These are phyloP conservation scores for Amaranthus hypochondriacus DNA, from an alignment of 148 eudicot genomes.

Conservation along the genomic window DNA sequence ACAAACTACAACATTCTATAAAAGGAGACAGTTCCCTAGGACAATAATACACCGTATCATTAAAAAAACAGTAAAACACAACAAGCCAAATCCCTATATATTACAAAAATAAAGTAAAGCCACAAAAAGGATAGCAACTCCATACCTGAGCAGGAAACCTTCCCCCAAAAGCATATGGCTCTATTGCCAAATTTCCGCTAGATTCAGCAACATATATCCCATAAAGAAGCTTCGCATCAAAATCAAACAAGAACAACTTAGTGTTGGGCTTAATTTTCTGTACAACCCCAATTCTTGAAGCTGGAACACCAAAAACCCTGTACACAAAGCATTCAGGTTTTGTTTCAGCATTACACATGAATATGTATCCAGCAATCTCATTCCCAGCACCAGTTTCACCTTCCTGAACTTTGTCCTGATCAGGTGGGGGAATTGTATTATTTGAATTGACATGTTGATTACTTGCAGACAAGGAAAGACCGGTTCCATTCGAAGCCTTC, in stretches of 20 bases:
- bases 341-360: conserved; percentile 62
- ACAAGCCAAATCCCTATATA: too few relatives aligned
- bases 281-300: conserved; percentile 34
- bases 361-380: conserved; percentile 40
- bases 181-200: conserved; percentile 39
- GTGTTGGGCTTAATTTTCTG: conserved; percentile 51
- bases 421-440: not conserved
- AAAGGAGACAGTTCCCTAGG: not conserved
- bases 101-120: too few relatives aligned
- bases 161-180: conserved; percentile 66
- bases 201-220: conserved; percentile 63
- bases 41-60: not conserved
- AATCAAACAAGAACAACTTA: conserved; percentile 64
- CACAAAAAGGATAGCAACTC: not conserved
- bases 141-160: conserved; percentile 75
- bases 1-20: not conserved
- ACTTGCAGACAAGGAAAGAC: not conserved
- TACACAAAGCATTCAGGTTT: conserved; percentile 58
- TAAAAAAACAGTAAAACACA: not conserved
- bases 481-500: conserved; percentile 8
- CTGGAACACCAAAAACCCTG: conserved; percentile 75
- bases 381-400: conserved; percentile 4
- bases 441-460: conserved; percentile 17
- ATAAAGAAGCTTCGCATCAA: conserved; percentile 61
- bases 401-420: not conserved